Evolutionary conservation across 1,139 yeast genomes (phyloP), one percentile per base, ranked within the genome.

Genomic region (Pichia norvegensis): DNA sequence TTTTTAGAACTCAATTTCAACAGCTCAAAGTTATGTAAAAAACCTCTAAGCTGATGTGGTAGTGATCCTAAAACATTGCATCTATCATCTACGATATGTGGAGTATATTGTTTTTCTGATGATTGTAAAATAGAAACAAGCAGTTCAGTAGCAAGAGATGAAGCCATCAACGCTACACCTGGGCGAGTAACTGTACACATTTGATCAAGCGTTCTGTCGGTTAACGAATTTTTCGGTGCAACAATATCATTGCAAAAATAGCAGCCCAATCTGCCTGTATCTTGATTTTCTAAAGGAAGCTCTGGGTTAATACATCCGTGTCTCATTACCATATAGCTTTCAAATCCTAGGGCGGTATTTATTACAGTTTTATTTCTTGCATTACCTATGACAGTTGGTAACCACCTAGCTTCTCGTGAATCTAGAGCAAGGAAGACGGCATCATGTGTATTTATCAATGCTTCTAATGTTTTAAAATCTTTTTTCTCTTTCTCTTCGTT

Each of bases 151-250:
- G 95, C 95, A 38, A 81, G 67, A 0, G 97, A 79, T 0, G 95
- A 76, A 0, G 98, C 97, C 64, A 87, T 68, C 58, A 85, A 68
- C 0, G 98, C 95, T 0, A 84, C 90, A 0, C 99, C 98, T 0
- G 99, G 98, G 40, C 98, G 69, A 0, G 98, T 92, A 1, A 92
- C 98, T 0, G 98, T 92, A 61, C 99, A 92, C 97, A 92, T 92
- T 63, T 92, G 97, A 64, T 92, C 99, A 50, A 92, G 67, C 0
- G 97, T 85, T 44, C 95, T 70, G 58, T 88, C 95, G 0, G 86
- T 73, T 17, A 86, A 67, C 51, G 95, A 83, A 61, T 92, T 96
- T 7, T 80, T 70, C 0, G 99, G 98, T 0, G 97, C 97, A 42
- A 88, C 90, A 9, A 92, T 88, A 61, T 94, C 98, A 61, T 88